These are phyloP conservation scores for Lachnellula occidentalis DNA, from an alignment of 2,329 filamentous ascomycete genomes.

Conservation along the genomic window DNA sequence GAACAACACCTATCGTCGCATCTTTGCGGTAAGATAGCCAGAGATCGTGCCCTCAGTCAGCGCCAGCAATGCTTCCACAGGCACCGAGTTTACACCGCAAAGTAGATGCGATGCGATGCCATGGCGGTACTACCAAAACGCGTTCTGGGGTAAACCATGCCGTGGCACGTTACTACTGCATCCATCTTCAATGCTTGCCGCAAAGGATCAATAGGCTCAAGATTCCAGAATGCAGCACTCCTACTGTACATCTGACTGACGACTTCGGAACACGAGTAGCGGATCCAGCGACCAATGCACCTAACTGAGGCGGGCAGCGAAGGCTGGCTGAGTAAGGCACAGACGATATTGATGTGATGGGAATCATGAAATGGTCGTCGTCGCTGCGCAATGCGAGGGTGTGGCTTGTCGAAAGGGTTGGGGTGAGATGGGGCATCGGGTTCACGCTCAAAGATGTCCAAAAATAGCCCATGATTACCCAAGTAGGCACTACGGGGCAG, in stretches of 20 bases:
- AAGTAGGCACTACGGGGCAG: no score
- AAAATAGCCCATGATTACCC: no score
- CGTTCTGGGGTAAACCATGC: not conserved
- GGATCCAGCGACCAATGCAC: no score
- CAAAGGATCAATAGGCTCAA: not conserved
- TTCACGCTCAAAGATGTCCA: no score
- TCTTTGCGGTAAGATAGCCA: not conserved
- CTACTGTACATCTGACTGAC: no score
- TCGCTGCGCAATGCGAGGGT: not conserved
- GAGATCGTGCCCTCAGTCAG: no score
- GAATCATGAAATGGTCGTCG: not conserved
- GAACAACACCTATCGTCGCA: not conserved
- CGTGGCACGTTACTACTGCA: not conserved
- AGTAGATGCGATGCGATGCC: no score
- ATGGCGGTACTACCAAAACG: not conserved
- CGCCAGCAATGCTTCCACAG: not conserved
- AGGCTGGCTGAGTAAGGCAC: not conserved
- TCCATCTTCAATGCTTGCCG: not conserved
- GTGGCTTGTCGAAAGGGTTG: not conserved
- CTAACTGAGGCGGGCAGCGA: not conserved
- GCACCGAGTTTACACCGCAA: not conserved
- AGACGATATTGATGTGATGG: not conserved
- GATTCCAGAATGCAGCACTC: not conserved
- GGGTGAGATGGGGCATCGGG: not conserved
- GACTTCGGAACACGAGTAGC: not conserved